These are phyloP conservation scores for Pseudonectria foliicola DNA, from an alignment of 2,329 filamentous ascomycete genomes.

Conservation along the genomic window DNA sequence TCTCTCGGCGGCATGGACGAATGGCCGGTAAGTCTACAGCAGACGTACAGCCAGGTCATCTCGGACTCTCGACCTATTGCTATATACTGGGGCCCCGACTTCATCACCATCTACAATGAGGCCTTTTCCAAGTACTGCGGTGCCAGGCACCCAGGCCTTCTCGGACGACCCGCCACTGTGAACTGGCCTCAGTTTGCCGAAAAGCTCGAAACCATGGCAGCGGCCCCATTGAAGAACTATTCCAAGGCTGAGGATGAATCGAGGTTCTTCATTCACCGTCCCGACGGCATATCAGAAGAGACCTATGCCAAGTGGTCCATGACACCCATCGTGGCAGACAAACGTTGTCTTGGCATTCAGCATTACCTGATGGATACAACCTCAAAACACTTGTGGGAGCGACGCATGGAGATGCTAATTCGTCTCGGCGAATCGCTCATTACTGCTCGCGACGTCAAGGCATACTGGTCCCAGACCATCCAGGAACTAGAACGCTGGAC, in stretches of 20 bases:
- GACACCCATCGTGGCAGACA: slow-evolving; percentile 37
- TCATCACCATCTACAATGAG: slow-evolving; percentile 61
- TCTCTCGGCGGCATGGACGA: slow-evolving; percentile 38
- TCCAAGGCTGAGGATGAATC: slow-evolving; percentile 36
- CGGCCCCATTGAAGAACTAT: slow-evolving; percentile 21
- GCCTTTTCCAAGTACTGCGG: slow-evolving; percentile 57
- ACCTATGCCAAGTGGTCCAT: slow-evolving; percentile 43
- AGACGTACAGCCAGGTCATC: slow-evolving; percentile 36
- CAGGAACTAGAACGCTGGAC: slow-evolving; percentile 36
- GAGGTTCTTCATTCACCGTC: slow-evolving; percentile 37
- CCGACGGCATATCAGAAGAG: slow-evolving; percentile 36
- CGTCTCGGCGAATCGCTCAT: slow-evolving; percentile 39
- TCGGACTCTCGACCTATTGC: slow-evolving; percentile 43
- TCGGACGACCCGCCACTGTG: slow-evolving; percentile 52
- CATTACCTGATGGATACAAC: slow-evolving; percentile 42
- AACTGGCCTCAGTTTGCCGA: slow-evolving; percentile 51
- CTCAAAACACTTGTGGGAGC: slow-evolving; percentile 39
- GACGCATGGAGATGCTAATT: slow-evolving; percentile 42
- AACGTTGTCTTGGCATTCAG: slow-evolving; percentile 38
- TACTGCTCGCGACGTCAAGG: slow-evolving; percentile 36
- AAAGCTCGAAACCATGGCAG: slow-evolving; percentile 28
- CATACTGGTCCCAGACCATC: slow-evolving; percentile 41
- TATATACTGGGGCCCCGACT: slow-evolving; percentile 58
- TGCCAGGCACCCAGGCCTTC: slow-evolving; percentile 54
- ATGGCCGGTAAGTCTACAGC: slow-evolving; percentile 42